Conservation (phyloP, 2,329 filamentous ascomycete genomes). For the Paecilomyces dactylethromorphus region DNA sequence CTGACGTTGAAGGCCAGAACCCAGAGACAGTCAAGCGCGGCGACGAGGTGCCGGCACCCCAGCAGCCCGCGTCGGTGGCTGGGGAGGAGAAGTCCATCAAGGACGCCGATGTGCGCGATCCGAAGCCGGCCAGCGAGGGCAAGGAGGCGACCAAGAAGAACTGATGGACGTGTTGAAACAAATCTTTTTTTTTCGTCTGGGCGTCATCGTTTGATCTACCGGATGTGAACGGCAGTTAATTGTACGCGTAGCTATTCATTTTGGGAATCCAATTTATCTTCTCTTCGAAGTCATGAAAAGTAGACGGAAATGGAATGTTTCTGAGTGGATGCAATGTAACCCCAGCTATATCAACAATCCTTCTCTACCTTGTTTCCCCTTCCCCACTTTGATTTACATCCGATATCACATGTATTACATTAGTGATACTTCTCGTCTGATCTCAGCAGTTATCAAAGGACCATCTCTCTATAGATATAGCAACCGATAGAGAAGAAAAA, state of each 20-base stretch:
- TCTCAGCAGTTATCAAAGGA: neutral
- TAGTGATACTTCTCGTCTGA: neutral
- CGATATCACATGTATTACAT: neutral
- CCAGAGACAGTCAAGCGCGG: conserved; percentile 46
- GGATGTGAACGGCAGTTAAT: neutral
- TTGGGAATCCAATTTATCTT: neutral
- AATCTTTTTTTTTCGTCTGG: neutral
- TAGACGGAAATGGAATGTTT: too few relatives aligned
- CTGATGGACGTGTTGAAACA: neutral
- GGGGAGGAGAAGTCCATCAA: conserved; percentile 32
- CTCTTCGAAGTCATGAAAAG: too few relatives aligned
- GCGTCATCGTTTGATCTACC: neutral
- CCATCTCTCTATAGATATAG: neutral
- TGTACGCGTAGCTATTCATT: conserved; percentile 3
- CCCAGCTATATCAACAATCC: neutral
- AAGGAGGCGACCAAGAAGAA: conserved; percentile 38
- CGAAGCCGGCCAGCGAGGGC: conserved; percentile 42
- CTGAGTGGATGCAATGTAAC: neutral
- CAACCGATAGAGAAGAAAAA: neutral
- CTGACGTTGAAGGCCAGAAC: conserved; percentile 52
- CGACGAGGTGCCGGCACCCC: conserved; percentile 26
- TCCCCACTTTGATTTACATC: neutral
- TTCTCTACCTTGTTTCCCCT: neutral
- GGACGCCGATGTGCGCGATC: conserved; percentile 27
- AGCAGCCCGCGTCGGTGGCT: conserved; percentile 34